Evolutionary conservation across 2,329 filamentous ascomycete genomes (phyloP).

Genomic region (Colletotrichum theobromicola): DNA sequence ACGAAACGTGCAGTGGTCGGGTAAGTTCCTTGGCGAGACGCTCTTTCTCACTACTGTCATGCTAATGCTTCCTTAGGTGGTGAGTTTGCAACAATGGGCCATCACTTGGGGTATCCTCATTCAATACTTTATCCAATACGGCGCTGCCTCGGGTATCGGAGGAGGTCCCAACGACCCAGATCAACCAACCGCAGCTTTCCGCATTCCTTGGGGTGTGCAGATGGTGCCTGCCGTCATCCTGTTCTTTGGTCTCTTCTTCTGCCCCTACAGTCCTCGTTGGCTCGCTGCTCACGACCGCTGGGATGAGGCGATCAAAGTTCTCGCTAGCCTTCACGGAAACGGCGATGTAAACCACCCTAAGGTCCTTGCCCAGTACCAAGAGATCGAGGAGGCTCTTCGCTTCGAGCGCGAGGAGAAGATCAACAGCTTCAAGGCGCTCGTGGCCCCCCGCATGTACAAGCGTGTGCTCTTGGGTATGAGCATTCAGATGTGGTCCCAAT

Average conservation of each 20-base stretch:
- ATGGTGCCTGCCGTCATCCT: conserved; percentile 59
- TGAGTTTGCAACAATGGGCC: conserved; percentile 67
- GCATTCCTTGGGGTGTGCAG: conserved; percentile 67
- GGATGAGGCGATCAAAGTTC: conserved; percentile 65
- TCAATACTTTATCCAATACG: conserved; percentile 72
- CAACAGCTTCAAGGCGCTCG: conserved; percentile 54
- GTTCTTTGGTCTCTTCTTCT: conserved; percentile 62
- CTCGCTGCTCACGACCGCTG: conserved; percentile 71
- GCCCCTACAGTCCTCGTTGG: conserved; percentile 73
- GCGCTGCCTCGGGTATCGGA: conserved; percentile 56
- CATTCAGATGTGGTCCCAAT: conserved; percentile 65
- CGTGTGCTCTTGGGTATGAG: conserved; percentile 63
- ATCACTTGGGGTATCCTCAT: conserved; percentile 75
- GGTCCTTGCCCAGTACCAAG: conserved; percentile 67
- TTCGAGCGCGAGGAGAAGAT: conserved; percentile 58
- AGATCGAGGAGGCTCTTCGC: conserved; percentile 60
- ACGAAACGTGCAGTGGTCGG: not conserved
- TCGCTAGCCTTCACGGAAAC: conserved; percentile 63
- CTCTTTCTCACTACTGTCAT: not conserved
- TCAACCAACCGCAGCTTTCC: conserved; percentile 60
- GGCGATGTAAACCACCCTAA: conserved; percentile 62
- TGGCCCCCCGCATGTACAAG: conserved; percentile 57
- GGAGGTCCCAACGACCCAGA: conserved; percentile 53
- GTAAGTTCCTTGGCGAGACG: not conserved
- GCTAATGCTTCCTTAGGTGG: not conserved